These are phyloP conservation scores for Sclerotinia spermophila DNA, from an alignment of 2,329 filamentous ascomycete genomes.

Conservation along the genomic window DNA sequence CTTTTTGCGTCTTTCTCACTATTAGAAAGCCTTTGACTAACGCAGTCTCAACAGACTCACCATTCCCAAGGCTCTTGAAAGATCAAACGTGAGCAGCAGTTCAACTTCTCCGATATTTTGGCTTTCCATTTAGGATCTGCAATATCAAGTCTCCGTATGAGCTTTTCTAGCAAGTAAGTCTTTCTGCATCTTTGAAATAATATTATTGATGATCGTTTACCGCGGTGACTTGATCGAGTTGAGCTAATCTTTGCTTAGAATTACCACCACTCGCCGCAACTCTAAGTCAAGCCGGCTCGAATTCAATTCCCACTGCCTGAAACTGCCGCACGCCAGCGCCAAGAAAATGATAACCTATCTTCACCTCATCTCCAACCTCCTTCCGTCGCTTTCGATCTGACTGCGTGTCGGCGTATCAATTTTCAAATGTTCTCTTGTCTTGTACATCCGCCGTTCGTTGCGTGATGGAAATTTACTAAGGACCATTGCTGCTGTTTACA, in stretches of 20 bases:
- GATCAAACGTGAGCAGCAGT: not conserved
- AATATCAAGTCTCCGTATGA: not conserved
- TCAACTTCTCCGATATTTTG: not conserved
- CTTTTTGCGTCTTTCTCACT: not conserved
- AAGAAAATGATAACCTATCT: accelerated
- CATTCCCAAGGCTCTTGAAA: not conserved
- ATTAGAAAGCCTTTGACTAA: accelerated
- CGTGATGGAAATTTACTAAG: not conserved
- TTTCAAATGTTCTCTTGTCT: not conserved
- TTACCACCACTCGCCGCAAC: accelerated
- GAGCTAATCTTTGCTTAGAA: not conserved
- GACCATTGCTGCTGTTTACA: not conserved
- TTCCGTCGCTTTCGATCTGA: accelerated
- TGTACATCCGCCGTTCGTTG: too few relatives aligned
- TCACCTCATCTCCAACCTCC: not conserved
- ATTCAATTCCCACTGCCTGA: accelerated
- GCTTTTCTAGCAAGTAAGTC: not conserved
- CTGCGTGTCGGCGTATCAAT: not conserved
- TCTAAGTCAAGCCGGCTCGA: not conserved
- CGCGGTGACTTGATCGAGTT: too few relatives aligned
- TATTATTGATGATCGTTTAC: too few relatives aligned
- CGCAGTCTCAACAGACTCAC: not conserved
- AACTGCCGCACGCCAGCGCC: too few relatives aligned
- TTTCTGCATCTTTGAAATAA: accelerated
- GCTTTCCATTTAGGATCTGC: not conserved